These are phyloP conservation scores for Phytophthora cactorum DNA, from an alignment of 352 stramenopile species.

Conservation along the genomic window DNA sequence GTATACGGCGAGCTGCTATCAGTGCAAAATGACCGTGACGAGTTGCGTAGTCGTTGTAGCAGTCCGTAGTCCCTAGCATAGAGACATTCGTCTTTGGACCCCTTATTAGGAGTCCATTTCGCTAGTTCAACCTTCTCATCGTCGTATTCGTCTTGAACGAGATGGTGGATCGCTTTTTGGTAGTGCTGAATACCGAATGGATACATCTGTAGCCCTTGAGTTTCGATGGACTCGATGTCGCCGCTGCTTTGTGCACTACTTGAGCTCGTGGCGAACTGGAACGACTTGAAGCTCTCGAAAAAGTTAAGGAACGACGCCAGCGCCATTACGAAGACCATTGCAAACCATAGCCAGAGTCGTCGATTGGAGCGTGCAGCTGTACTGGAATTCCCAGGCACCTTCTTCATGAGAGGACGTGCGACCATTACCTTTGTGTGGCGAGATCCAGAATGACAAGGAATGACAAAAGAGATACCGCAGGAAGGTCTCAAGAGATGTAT, in stretches of 20 bases:
- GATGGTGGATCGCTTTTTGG: conserved; percentile 15
- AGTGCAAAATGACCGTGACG: conserved; percentile 23
- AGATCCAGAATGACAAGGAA: conserved; percentile 13
- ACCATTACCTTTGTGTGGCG: not conserved
- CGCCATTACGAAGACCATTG: conserved; percentile 21
- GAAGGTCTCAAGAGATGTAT: conserved; percentile 4
- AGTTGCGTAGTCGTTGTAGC: conserved; percentile 26
- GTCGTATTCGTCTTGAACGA: conserved; percentile 8
- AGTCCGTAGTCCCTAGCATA: conserved; percentile 35
- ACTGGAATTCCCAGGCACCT: conserved; percentile 2
- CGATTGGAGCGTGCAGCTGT: conserved; percentile 14
- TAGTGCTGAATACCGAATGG: conserved; percentile 8
- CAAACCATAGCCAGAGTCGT: conserved; percentile 18
- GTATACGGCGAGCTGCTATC: conserved; percentile 21
- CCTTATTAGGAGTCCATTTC: conserved; percentile 18
- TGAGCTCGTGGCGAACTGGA: conserved; percentile 1
- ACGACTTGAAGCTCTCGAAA: conserved; percentile 21
- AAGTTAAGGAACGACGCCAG: conserved; percentile 24
- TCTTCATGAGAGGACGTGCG: conserved; percentile 13
- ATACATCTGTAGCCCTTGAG: conserved; percentile 17
- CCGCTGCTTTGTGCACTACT: not conserved
- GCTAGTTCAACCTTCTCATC: conserved; percentile 1
- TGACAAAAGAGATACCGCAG: not conserved
- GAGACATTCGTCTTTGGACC: conserved; percentile 23
- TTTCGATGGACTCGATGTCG: not conserved